These are phyloP conservation scores for Lachnellula subtilissima DNA, from an alignment of 2,329 filamentous ascomycete species.

Conservation along the genomic window DNA sequence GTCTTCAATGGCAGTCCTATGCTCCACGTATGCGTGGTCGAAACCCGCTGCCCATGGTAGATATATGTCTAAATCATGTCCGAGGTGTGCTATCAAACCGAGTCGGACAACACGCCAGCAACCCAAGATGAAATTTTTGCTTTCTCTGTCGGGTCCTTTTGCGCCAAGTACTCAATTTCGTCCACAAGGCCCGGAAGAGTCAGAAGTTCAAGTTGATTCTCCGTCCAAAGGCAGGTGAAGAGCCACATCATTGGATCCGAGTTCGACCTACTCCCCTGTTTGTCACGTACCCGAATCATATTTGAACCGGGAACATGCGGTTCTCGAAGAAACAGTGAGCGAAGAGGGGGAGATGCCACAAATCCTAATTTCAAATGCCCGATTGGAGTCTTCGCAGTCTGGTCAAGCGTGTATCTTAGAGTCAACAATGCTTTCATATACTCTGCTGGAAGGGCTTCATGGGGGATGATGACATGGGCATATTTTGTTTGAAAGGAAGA, in stretches of 20 bases:
- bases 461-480: conserved; percentile 27
- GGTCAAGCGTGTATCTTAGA: conserved; percentile 36
- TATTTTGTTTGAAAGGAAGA: conserved; percentile 33
- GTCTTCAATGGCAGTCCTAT: conserved; percentile 1
- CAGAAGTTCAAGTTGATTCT: conserved; percentile 1
- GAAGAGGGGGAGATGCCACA: conserved; percentile 38
- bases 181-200: conserved; percentile 17
- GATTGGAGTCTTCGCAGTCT: conserved; percentile 32
- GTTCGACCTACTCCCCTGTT: background rate
- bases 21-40: conserved; percentile 2
- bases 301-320: conserved; percentile 25
- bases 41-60: conserved; percentile 18
- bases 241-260: conserved; percentile 7
- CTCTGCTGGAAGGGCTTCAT: conserved; percentile 35
- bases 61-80: conserved; percentile 19
- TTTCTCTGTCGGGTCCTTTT: conserved; percentile 16
- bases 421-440: conserved; percentile 37
- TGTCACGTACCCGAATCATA: conserved; percentile 10
- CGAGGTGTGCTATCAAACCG: conserved; percentile 12
- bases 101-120: conserved; percentile 10
- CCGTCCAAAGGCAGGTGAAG: conserved; percentile 11
- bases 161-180: conserved; percentile 12
- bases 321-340: conserved; percentile 32
- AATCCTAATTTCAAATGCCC: conserved; percentile 23
- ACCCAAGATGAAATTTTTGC: conserved; percentile 17